Evolutionary conservation across 2,329 filamentous ascomycete genomes (phyloP), one percentile per base, ranked within the genome.

Genomic region (Pyrenochaeta sp.): DNA sequence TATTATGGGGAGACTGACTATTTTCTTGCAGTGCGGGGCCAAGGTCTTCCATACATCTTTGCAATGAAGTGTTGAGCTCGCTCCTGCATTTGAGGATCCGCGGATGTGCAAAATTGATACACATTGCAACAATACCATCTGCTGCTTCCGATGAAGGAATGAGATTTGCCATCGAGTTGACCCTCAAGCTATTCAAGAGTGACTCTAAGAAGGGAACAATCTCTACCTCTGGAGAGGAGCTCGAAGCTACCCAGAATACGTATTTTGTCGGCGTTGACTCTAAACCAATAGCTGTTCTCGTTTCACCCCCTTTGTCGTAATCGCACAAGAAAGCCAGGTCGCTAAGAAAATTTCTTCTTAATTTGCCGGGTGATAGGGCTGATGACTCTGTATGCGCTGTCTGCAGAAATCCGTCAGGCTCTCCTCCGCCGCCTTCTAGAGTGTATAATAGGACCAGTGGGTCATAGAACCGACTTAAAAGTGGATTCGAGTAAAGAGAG

Each of bases 231-330:
- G 52, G 42, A 22, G 46, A 48, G 19, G 5, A 15, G 47, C 62
- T 64, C 12, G 61, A 53, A 24, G 64, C 61, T 13, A 66, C 50
- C 61, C 56, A 64, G 43, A 58, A 66, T 3, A 64, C 46, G 50
- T 51, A 32, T 27, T 36, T 36, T 39, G 64, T 52, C 19, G 61
- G 61, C 40, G 61, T 66, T 5, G 27, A 44, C 40, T 64, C 50
- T 34, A 66, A 37, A 3, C 58, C 56, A 45, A 66, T 60, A 24
- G 63, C 56, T 7, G 61, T 60, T 5, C 37, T 19, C 25, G 40
- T 45, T 6, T 52, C 54, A 49, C 62, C 56, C 12, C 56, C 59
- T 40, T 65, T 62, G n/a, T 62, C 52, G 30, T 49, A 58, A 36
- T 65, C 56, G 46, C 56, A 65, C 22, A 57, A 27, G 43, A 52